Base-by-base conservation (phyloP, 108 stramenopile species). In the Nannochloropsis salina region DNA sequence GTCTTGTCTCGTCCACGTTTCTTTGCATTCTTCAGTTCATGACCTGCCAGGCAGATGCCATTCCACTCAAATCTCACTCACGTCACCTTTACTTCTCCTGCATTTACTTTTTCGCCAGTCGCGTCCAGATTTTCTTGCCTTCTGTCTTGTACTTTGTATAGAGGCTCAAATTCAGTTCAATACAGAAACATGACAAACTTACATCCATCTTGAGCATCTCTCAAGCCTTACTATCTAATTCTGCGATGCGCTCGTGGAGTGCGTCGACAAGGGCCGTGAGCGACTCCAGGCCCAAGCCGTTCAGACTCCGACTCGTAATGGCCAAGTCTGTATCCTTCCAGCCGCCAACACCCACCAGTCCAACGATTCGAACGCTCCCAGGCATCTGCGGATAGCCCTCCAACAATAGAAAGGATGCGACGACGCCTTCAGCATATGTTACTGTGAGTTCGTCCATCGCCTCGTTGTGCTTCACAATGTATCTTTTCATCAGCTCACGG, bases 401-500 rank as follows among this genome's bases (percentile, higher is more conserved):
- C 61, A 74, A n/a, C 4, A 74, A n/a, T 15, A n/a, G n/a, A n/a
- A 74, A 74, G 61, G 61, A 74, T 1, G 61, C 61, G 6, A 74
- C 61, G 8, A 74, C 61, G 61, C 61, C 61, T n/a, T 74, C 61
- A 2, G 61, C 61, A 8, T n/a, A 74, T 74, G 61, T 74, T 15
- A 74, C 61, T n/a, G 61, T 74, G 20, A 74, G 61, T n/a, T 74
- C 61, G n/a, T 74, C 61, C 61, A 74, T 74, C 20, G 6, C 61
- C 61, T 74, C 61, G 61, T 74, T 74, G 61, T 74, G 61, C 8
- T 74, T 74, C 20, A 74, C 61, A n/a, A 74, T 74, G 61, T 74
- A 74, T n/a, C 61, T 74, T 74, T 74, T 74, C 61, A 74, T 74
- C 4, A 74, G 61, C 61, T 74, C 61, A 3, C 61, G 61, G 61